Evolutionary conservation across 306 rosid species (phyloP), one percentile per base, ranked within the genome.

Genomic region (Begonia peltatifolia): DNA sequence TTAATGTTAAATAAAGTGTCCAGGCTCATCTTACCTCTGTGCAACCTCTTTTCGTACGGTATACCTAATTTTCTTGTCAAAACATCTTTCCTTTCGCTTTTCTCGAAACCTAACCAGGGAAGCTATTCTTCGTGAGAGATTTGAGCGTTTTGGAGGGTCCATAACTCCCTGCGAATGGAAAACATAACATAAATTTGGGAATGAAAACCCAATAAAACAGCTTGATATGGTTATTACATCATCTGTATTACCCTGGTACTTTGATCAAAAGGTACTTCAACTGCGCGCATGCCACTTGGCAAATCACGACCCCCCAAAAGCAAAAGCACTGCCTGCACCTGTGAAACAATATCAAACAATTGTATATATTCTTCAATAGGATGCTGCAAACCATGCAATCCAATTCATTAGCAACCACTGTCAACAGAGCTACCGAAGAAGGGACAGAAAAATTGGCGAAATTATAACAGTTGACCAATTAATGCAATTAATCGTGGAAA

Each of bases 41-140:
- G 97, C 97, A 71, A 85, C 97, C 76, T 89, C 97, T 65, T 89
- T 89, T 60, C 97, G 82, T 49, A 89, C 94, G 2, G 81, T 63
- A 66, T 89, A 89, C 69, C 97, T 83, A 76, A 84, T 89, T 77
- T 89, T 89, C 83, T 89, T 89, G 75, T 89, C 97, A 68, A 84
- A 89, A 76, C 95, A 84, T 60, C 97, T 80, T 77, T 89, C 95
- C 71, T 89, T 89, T 53, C 95, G 84, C 70, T 89, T 89, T 71
- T 84, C 95, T 3, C 97, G 94, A 52, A 82, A 89, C 70, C 97
- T 76, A 63, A 89, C 94, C 78, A 89, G 77, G 53, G 97, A 84
- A 52, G 97, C 97, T 72, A 84, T 79, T 78, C 97, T 76, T 68
- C 94, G 84, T 16, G 95, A 85, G 68, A 89, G 80, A 62, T 71